Evolutionary conservation across 371 early-diverging fungal genomes (phyloP), one percentile per base, ranked within the genome.

Genomic region (Apophysomyces trapeziformis): DNA sequence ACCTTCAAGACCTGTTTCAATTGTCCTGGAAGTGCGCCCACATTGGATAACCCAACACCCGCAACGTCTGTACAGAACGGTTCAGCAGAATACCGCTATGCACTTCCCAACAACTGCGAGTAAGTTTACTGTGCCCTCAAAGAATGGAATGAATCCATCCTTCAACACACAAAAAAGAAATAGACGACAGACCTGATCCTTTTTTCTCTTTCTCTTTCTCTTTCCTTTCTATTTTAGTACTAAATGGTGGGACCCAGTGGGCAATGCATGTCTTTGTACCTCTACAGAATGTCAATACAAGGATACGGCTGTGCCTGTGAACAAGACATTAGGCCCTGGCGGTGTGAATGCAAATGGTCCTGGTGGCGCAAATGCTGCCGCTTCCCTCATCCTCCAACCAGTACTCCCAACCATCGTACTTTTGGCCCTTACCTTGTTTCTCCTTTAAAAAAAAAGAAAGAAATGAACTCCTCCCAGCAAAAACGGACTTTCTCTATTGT

Each of bases 211-310:
- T 26, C 32, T 26, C 32, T 7, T 46, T 45, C 43, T 47, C 7
- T 38, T 21, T 14, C 41, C 39, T 7, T 32, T 45, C 37, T 18
- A 47, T 26, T 12, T 13, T 66, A 80, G 81, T 37, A 82, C 86
- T 45, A 75, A 82, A 35, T 90, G 87, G 87, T 92, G 90, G 90
- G 90, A 92, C 68, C 90, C 92, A 38, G 74, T 84, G 47, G 81
- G 71, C 13, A 79, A 83, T 58, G 77, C 61, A 11, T 88, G 88
- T 66, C 72, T 80, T 7, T 86, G 89, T 73, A 71, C 77, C 5
- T 69, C 76, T 18, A 65, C 78, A 36, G 67, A 73, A 4, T 86
- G 85, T 66, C 73, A 78, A 43, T 75, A 77, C 44, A 84, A 82
- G 65, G 85, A 80, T 58, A 68, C 78, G 5, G 77, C 80, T 39